These are phyloP conservation scores for Triticum monococcum DNA, from an alignment of 176 grass and related monocot genomes.

Conservation along the genomic window DNA sequence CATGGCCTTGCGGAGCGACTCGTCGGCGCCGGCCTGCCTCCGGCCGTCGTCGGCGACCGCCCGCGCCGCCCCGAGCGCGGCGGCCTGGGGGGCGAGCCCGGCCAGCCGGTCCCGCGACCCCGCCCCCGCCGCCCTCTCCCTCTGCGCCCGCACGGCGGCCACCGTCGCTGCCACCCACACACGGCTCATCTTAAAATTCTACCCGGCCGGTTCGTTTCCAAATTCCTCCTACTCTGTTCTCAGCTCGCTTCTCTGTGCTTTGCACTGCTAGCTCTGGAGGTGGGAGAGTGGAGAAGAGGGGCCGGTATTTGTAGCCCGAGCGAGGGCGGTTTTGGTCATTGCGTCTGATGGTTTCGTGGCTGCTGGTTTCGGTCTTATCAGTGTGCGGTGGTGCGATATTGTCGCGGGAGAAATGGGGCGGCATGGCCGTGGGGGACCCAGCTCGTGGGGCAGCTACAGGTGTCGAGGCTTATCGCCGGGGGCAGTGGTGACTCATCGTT, in stretches of 20 bases:
- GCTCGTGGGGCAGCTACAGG: slow-evolving; percentile 25
- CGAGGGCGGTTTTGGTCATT: slow-evolving; percentile 37
- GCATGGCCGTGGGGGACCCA: background rate
- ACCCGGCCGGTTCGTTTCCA: background rate
- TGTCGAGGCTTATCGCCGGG: slow-evolving; percentile 36
- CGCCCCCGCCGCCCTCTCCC: slow-evolving; percentile 36
- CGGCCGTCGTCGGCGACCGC: slow-evolving; percentile 36
- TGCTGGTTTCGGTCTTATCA: slow-evolving; percentile 16
- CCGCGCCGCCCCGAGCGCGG: slow-evolving; percentile 39
- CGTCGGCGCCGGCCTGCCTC: slow-evolving; percentile 53
- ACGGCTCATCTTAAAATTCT: slow-evolving; percentile 24
- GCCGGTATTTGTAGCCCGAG: slow-evolving; percentile 41
- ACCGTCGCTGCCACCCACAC: slow-evolving; percentile 50
- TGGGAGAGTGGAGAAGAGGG: background rate
- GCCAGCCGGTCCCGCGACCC: slow-evolving; percentile 29
- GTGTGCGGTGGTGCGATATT: background rate
- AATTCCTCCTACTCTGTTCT: background rate
- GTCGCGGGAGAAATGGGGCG: background rate
- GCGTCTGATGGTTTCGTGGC: slow-evolving; percentile 8
- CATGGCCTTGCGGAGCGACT: slow-evolving; percentile 70
- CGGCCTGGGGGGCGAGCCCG: slow-evolving; percentile 24
- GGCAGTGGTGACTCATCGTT: slow-evolving; percentile 36
- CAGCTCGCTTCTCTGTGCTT: background rate
- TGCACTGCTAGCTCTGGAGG: background rate
- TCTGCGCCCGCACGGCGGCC: slow-evolving; percentile 43